Evolutionary conservation across 2,329 filamentous ascomycete genomes (phyloP).

Genomic region (Colletotrichum gigasporum): DNA sequence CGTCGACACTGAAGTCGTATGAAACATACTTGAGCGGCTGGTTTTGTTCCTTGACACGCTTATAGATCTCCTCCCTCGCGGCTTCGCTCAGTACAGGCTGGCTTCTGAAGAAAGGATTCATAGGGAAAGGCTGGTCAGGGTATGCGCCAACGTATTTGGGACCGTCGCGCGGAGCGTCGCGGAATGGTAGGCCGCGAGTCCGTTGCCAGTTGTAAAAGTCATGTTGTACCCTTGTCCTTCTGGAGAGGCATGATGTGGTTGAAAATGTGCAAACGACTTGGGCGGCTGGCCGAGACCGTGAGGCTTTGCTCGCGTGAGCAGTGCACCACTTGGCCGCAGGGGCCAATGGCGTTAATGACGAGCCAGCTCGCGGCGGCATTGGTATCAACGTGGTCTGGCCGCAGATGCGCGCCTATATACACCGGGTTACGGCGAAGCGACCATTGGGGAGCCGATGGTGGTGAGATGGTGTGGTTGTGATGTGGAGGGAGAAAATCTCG

Average conservation of each 20-base stretch:
- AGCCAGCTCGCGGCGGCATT: conserved; percentile 22
- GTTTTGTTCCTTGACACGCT: conserved; percentile 70
- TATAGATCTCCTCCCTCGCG: conserved; percentile 78
- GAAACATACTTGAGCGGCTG: conserved; percentile 80
- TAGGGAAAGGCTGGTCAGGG: conserved; percentile 72
- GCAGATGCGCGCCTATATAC: conserved; percentile 15
- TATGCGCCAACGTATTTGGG: conserved; percentile 50
- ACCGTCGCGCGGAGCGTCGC: conserved; percentile 22
- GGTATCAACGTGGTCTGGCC: conserved; percentile 6
- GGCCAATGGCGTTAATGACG: conserved; percentile 25
- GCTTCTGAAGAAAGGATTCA: conserved; percentile 76
- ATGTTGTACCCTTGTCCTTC: conserved; percentile 48
- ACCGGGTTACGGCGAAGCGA: conserved; percentile 8
- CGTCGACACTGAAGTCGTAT: conserved; percentile 79
- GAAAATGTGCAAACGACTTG: conserved; percentile 44
- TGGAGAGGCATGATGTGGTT: conserved; percentile 48
- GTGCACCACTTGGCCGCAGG: conserved; percentile 22
- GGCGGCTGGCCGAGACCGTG: conserved; percentile 5
- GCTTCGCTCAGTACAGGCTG: conserved; percentile 78
- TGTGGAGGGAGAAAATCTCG: neutral
- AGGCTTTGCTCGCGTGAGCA: conserved; percentile 1
- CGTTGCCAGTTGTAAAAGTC: conserved; percentile 49
- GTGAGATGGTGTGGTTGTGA: neutral
- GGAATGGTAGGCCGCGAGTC: conserved; percentile 28
- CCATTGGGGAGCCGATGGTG: conserved; percentile 3